phyloP scores from a whole-genome alignment of 352 stramenopile genomes.

The Pythium aristosporum region DNA sequence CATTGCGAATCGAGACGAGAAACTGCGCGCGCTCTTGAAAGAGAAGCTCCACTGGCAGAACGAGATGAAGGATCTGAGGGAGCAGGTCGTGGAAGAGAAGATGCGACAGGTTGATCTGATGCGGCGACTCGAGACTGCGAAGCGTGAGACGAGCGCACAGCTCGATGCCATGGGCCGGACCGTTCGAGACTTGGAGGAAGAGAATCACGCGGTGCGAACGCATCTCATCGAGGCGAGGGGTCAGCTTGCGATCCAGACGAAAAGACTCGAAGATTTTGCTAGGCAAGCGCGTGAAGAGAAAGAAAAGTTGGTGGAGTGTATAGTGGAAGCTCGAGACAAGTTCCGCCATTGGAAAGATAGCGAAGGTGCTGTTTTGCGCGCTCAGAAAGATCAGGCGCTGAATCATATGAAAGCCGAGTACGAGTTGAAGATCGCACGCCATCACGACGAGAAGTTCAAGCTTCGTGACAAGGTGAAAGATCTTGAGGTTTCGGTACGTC shows the following conservation, averaged over 20 bases:
- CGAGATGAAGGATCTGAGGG: slow-evolving; percentile 53
- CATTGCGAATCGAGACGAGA: slow-evolving; percentile 61
- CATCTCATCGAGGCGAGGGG: slow-evolving; percentile 42
- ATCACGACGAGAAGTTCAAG: slow-evolving; percentile 76
- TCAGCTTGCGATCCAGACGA: slow-evolving; percentile 42
- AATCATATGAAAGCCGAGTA: slow-evolving; percentile 58
- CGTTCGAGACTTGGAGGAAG: slow-evolving; percentile 33
- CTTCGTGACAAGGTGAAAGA: slow-evolving; percentile 73
- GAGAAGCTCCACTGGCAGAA: slow-evolving; percentile 75
- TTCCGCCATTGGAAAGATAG: slow-evolving; percentile 72
- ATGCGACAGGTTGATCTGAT: slow-evolving; percentile 70
- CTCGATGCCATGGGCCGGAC: slow-evolving; percentile 37
- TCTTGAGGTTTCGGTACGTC: slow-evolving; percentile 58
- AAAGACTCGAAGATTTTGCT: slow-evolving; percentile 47
- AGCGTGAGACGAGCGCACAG: slow-evolving; percentile 41
- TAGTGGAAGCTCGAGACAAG: slow-evolving; percentile 51
- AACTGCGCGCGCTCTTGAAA: slow-evolving; percentile 54
- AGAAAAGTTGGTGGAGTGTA: slow-evolving; percentile 46
- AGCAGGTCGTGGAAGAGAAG: slow-evolving; percentile 69
- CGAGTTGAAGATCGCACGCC: slow-evolving; percentile 60
- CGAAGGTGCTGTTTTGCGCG: slow-evolving; percentile 37
- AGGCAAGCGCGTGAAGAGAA: slow-evolving; percentile 58
- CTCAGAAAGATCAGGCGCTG: slow-evolving; percentile 45
- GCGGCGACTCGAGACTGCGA: slow-evolving; percentile 49
- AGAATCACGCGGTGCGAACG: slow-evolving; percentile 44